Base-by-base conservation (phyloP, 495 filamentous ascomycete genomes). In the Penicillium pulvis region DNA sequence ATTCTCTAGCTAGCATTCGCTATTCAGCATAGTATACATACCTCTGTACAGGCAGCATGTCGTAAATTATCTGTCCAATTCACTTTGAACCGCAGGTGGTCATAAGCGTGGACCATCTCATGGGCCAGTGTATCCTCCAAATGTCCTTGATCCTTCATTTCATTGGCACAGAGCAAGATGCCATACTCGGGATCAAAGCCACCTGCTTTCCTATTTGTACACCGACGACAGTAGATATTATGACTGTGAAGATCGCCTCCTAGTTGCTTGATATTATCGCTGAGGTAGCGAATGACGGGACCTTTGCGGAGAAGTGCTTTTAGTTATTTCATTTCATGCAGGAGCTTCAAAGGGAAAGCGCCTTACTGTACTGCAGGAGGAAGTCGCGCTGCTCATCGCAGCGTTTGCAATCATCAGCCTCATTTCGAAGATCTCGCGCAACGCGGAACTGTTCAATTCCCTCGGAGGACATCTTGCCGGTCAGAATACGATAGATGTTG, bases 101-200 rank as follows among this genome's bases (percentile, higher is more conserved):
- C 94, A 78, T 90, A 98, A 9, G 92, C 93, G 77, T 98, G 94
- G 53, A 98, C 87, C 88, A 98, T 92, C 78, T 98, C 94, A 75
- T 98, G 94, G 43, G 94, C 89, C 67, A 98, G 78, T 33, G 91
- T 96, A 70, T 98, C 94, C 78, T 98, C 94, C 61, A 95, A 66
- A 65, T 95, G 89, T 2, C 84, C 80, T 47, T 83, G 79, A 65
- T 88, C 83, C 47, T 84, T 75, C 71, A 97, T 79, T 71, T 90
- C 84, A 68, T 98, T 98, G 30, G 95, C 90, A 70, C 95, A 98
- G 4, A 98, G 71, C 67, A 92, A 60, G 50, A 98, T 97, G 4
- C 94, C 94, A 63, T 90, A 88, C 31, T 89, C 79, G 0, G 90
- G 85, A 67, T 87, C 85, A 61, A 97, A 97, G 0, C 94, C 95